Base-by-base conservation (phyloP, 139 green algal species). In the Volvox reticuliferus region DNA sequence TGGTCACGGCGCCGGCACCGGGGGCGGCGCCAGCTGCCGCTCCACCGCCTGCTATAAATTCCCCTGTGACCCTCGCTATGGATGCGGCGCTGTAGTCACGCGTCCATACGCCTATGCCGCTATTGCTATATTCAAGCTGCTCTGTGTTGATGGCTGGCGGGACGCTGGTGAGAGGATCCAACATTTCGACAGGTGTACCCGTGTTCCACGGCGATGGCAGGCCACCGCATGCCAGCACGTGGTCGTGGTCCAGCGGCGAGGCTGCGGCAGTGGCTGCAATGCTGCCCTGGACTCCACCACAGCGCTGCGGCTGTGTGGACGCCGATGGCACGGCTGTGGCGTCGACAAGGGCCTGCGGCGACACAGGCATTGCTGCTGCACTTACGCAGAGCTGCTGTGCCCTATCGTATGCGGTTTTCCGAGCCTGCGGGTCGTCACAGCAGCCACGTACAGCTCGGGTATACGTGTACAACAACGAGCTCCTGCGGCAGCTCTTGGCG, bases 381-480 rank as follows among this genome's bases (percentile, higher is more conserved):
- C 24, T 37, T 13, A 16, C 30, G 79, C 79, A 86, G 26, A 86
- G 24, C 50, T 73, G 50, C 79, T 71, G 50, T 2, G 79, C 79
- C 0, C 79, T 28, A 12, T 86, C 50, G 26, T 73, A 86, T 14
- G 79, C 79, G 3, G 50, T 55, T 21, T 44, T 37, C 5, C 79
- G 44, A 1, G 79, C 79, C 50, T 71, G 50, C 5, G 79, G 50
- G 50, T 86, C 79, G 26, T 86, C 79, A 26, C 44, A 73, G 79
- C 79, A 86, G 2, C 36, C 50, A 12, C 50, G 44, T n/a, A 86
- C 79, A 1, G 79, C 44, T 28, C 79, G 79, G 21, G 44, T 80
- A 65, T 89, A 89, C 61, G 35, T 80, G 68, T 81, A 89, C 26
- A 89, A 65, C 33, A 89, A 50, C 5, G 68, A 69, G 24, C 67